Base-by-base conservation (phyloP, 768 basidiomycete genomes). In the Tulasnella sp. region DNA sequence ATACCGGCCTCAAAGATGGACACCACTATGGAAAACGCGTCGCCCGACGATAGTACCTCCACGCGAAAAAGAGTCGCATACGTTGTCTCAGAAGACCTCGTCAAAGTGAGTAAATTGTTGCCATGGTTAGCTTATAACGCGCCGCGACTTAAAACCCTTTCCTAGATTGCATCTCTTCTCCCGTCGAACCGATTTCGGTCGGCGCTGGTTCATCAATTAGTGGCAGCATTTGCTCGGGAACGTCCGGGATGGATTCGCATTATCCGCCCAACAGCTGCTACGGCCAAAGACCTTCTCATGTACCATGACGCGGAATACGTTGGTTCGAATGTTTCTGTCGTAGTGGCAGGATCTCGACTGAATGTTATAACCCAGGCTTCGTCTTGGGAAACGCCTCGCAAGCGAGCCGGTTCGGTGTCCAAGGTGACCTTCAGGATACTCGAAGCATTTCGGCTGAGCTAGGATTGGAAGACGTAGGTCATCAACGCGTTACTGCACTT, bases 131-230 rank as follows among this genome's bases (percentile, higher is more conserved):
- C n/a, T n/a, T n/a, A n/a, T 67, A 29, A 26, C 26, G 10, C 61
- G 26, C 32, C 5, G 4, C 20, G 2, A 0, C 35, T 80, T n/a
- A 75, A 5, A n/a, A 46, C 51, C 69, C 40, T 11, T 11, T 70
- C 9, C 10, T 70, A 88, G 87, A 82, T 85, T 37, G 87, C 88
- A 2, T 89, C 88, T 4, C 85, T 89, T 4, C 86, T 95, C 0
- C 84, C 84, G 0, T 82, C 83, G 0, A 93, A 93, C 81, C 87
- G 82, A 77, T 88, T 89, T 57, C 87, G 92, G 40, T 93, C 92
- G 0, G 80, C 88, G 2, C 80, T 92, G 0, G 91, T 93, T 2
- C 92, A 93, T 81, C 88, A 90, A 11, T 85, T 93, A 3, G 86
- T 89, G 69, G 86, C 86, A 76, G 84, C 88, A 0, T 85, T 89